Percentiles rank a stretch among this genome's conserved stretches.
phyloP scores from a whole-genome alignment of 2,329 filamentous ascomycete genomes.

The Claviceps arundinis region DNA sequence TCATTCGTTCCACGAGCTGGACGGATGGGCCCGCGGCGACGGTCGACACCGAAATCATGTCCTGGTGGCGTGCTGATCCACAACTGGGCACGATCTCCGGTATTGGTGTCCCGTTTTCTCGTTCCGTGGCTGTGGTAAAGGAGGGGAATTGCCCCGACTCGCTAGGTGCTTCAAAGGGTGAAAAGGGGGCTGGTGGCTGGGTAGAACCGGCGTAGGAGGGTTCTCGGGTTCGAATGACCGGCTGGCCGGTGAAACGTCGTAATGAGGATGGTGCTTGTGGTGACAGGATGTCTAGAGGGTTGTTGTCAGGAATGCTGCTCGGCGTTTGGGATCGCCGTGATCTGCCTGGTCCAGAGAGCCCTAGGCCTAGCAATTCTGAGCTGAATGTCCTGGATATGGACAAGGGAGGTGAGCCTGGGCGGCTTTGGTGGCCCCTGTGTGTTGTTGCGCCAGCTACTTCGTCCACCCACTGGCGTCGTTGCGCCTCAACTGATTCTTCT shows the following conservation, averaged over 20 bases:
- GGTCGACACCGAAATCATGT: slow-evolving; percentile 80
- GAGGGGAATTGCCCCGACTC: slow-evolving; percentile 23
- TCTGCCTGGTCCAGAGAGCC: slow-evolving; percentile 25
- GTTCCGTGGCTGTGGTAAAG: slow-evolving; percentile 25
- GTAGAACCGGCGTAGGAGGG: slow-evolving; percentile 24
- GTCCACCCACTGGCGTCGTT: slow-evolving; percentile 26
- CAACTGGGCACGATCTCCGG: slow-evolving; percentile 10
- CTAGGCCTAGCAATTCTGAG: slow-evolving; percentile 34
- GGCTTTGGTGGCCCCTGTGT: slow-evolving; percentile 30
- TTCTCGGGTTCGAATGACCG: slow-evolving; percentile 27
- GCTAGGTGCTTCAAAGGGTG: slow-evolving; percentile 29
- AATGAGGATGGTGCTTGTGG: slow-evolving; percentile 7
- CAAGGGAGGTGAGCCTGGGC: slow-evolving; percentile 42
- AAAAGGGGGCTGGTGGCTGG: slow-evolving; percentile 28
- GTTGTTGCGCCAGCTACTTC: slow-evolving; percentile 23
- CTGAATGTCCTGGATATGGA: slow-evolving; percentile 38
- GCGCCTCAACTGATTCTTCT: slow-evolving; percentile 24
- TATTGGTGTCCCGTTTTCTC: slow-evolving; percentile 34
- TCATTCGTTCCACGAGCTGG: slow-evolving; percentile 93
- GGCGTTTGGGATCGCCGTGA: slow-evolving; percentile 25
- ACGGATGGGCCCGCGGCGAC: slow-evolving; percentile 84
- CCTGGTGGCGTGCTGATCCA: slow-evolving; percentile 54
- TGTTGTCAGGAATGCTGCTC: slow-evolving; percentile 33
- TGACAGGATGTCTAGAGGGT: slow-evolving; percentile 24
- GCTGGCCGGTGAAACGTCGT: slow-evolving; percentile 39